Evolutionary conservation across 352 stramenopile species (phyloP).

Genomic region (Phytophthora cryptogea): DNA sequence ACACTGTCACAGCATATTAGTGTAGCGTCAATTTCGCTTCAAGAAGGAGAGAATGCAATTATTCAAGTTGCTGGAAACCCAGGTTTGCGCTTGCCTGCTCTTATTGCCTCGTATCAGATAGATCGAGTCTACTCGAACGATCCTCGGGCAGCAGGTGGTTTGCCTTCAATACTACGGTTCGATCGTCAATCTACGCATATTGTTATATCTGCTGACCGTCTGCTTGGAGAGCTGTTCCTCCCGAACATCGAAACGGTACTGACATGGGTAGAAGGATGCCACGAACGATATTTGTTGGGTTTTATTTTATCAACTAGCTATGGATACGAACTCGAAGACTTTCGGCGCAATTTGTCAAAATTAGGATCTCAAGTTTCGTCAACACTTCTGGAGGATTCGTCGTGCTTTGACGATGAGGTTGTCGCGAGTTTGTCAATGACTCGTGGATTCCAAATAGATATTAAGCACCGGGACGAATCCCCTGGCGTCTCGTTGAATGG

Average conservation of each 20-base stretch:
- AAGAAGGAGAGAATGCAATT: constrained; percentile 41
- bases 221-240: constrained; percentile 50
- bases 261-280: constrained; percentile 41
- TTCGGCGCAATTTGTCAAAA: constrained; percentile 58
- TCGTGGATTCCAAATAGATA: constrained; percentile 43
- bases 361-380: constrained; percentile 43
- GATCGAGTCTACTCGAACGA: constrained; percentile 45
- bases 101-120: constrained; percentile 47
- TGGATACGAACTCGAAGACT: constrained; percentile 62
- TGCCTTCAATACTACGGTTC: constrained; percentile 23
- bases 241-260: constrained; percentile 47
- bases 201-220: constrained; percentile 35
- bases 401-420: constrained; percentile 33
- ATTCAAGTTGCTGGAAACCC: constrained; percentile 44
- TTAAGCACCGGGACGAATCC: constrained; percentile 46
- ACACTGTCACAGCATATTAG: constrained; percentile 34
- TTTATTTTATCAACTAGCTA: constrained; percentile 71
- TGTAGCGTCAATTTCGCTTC: constrained; percentile 32
- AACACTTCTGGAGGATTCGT: constrained; percentile 30
- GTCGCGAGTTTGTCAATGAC: constrained; percentile 29
- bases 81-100: constrained; percentile 43
- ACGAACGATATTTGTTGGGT: constrained; percentile 56
- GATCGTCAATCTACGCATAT: constrained; percentile 24
- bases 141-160: constrained; percentile 4
- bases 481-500: constrained; percentile 15